Base-by-base conservation (phyloP, 176 grass and related monocot genomes). In the Urochloa ruziziensis region DNA sequence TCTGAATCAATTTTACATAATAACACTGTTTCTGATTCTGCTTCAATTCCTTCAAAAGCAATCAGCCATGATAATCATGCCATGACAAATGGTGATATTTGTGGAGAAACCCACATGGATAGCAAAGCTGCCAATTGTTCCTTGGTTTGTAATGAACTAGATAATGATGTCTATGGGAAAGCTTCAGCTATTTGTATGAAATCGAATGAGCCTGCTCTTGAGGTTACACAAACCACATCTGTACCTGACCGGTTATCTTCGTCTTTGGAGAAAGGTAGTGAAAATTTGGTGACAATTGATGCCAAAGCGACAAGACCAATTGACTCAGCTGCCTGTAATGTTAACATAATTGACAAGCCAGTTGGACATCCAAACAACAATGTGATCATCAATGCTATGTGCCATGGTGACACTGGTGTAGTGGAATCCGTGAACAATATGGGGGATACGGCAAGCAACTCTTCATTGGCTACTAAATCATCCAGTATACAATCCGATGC, bases 401-500 rank as follows among this genome's bases (percentile, higher is more conserved):
- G n/a, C 29, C 66, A 43, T 47, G 64, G 60, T 62, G 87, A 70
- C 49, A 78, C 46, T 73, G 57, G 72, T 51, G 13, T 76, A 72
- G 57, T 36, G 68, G 77, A 78, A 80, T 83, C 82, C 37, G 39
- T 57, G 53, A 70, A 67, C 44, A 85, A 85, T 86, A 28, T 83
- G 57, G 46, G 67, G 19, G 85, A 89, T 66, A 75, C 78, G 53
- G 44, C 87, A 92, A 94, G 87, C 75, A 83, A 39, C 73, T 85
- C 87, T 61, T 92, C 90, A 12, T 47, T 73, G 78, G 84, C 85
- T 70, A 88, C 85, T 65, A 92, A 87, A 77, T 87, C 82, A 60
- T 92, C 89, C 9, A 85, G 89, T 82, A 58, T 92, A 73, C 84
- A 88, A 24, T 87, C 84, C 3, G 93, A 94, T 77, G 93, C 74